A percentile compares a stretch with the other conserved stretches of the same genome.
These are phyloP conservation scores for Uronychia binucleata DNA, from an alignment of 73 alveolate genomes.

Conservation along the genomic window DNA sequence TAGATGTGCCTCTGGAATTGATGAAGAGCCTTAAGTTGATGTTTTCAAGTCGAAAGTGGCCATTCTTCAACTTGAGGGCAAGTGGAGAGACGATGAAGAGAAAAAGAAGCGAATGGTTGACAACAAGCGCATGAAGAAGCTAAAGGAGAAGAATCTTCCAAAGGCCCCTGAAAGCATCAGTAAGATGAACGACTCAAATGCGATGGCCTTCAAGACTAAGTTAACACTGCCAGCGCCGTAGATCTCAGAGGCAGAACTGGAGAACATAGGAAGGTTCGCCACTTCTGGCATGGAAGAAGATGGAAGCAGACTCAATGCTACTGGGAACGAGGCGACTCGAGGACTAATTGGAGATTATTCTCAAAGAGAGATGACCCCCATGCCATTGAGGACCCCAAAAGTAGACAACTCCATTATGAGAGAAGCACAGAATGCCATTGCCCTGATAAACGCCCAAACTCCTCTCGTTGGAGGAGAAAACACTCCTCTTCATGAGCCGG, in stretches of 20 bases:
- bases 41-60: conserved; percentile 71
- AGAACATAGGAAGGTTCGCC: conserved; percentile 41
- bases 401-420: conserved; percentile 69
- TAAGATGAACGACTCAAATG: conserved; percentile 62
- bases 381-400: conserved; percentile 75
- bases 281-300: conserved; percentile 7
- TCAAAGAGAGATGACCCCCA: conserved; percentile 35
- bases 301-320: conserved; percentile 21
- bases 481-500: conserved; percentile 27
- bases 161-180: conserved; percentile 86
- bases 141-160: conserved; percentile 92
- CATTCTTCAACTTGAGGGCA: conserved; percentile 81
- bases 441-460: conserved; percentile 73
- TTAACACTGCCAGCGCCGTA: conserved; percentile 81
- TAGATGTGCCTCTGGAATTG: conserved; percentile 73
- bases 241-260: conserved; percentile 81
- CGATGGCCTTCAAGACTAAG: conserved; percentile 46
- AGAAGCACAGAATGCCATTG: conserved; percentile 80
- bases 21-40: conserved; percentile 79
- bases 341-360: conserved; percentile 77
- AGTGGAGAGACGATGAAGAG: conserved; percentile 96
- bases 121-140: conserved; percentile 90
- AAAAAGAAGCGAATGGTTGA: conserved; percentile 89
- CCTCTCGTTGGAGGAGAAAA: conserved; percentile 88
- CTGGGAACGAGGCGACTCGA: conserved; percentile 66